Percentiles rank a stretch among this genome's conserved stretches.
Evolutionary conservation across 306 rosid genomes (phyloP).

Genomic region (Rubus idaeus): DNA sequence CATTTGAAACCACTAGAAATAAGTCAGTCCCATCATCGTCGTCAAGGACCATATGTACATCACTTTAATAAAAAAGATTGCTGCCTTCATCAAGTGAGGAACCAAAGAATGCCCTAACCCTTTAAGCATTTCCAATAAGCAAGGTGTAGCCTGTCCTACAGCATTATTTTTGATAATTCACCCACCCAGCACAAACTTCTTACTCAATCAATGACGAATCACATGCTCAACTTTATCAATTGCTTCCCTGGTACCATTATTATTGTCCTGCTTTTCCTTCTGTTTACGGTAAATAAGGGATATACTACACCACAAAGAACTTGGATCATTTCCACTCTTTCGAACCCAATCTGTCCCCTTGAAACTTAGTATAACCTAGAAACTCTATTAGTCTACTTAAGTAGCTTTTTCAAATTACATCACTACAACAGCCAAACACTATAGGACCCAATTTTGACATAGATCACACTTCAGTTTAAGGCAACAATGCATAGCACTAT

Average conservation of each 20-base stretch:
- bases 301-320: constrained; percentile 20
- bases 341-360: not conserved
- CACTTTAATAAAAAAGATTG: constrained; percentile 3
- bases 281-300: constrained; percentile 1
- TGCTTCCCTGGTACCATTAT: constrained; percentile 12
- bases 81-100: constrained; percentile 26
- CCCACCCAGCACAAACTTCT: constrained; percentile 8
- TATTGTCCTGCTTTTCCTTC: constrained; percentile 12
- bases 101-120: constrained; percentile 26
- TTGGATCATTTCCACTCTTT: constrained; percentile 19
- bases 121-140: constrained; percentile 21
- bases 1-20: not conserved
- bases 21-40: not conserved
- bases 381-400: not conserved
- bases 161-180: not conserved
- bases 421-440: not conserved
- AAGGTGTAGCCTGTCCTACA: not conserved
- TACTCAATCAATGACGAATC: not conserved
- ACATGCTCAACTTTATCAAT: not conserved
- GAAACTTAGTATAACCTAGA: not conserved
- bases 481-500: not conserved
- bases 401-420: not conserved
- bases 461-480: not conserved
- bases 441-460: not conserved
- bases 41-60: constrained; percentile 4